Conservation (phyloP, 306 rosid genomes). For the Pyrus bretschneideri region DNA sequence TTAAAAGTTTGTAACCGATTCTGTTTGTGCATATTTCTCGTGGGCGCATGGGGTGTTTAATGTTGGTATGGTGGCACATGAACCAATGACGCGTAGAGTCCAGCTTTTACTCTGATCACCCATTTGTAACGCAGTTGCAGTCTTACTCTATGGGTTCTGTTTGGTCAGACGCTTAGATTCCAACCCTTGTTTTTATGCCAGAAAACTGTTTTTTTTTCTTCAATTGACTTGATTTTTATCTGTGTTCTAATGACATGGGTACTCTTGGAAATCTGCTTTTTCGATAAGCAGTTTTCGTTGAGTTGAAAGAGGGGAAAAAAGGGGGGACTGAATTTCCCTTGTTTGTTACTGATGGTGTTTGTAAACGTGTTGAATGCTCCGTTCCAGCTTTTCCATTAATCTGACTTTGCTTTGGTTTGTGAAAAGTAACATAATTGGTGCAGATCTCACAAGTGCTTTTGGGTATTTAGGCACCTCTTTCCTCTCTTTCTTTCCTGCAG, state of each 20-base stretch:
- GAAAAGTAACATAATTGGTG: conserved; percentile 1
- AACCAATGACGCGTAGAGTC: not conserved
- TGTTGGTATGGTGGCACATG: not conserved
- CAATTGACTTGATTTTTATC: not conserved
- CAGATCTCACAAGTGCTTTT: not conserved
- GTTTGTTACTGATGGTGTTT: conserved; percentile 18
- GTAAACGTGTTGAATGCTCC: conserved; percentile 26
- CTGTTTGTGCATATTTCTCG: not conserved
- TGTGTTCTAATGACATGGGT: not conserved
- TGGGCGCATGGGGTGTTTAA: not conserved
- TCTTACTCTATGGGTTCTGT: not conserved
- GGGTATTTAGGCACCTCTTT: conserved; percentile 18
- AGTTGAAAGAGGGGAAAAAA: not conserved
- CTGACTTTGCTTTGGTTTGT: conserved; percentile 27
- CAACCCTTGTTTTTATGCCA: not conserved
- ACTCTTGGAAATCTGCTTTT: not conserved
- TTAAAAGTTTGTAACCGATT: not conserved
- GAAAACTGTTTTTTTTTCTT: not conserved
- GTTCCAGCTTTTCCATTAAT: not conserved
- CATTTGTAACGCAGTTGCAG: not conserved
- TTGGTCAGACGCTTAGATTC: not conserved
- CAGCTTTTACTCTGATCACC: not conserved
- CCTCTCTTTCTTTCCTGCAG: conserved; percentile 7
- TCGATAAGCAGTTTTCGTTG: not conserved
- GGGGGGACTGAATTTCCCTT: conserved; percentile 13